These are phyloP conservation scores for Lactarius evosmus DNA, from an alignment of 768 basidiomycete species.

Conservation along the genomic window DNA sequence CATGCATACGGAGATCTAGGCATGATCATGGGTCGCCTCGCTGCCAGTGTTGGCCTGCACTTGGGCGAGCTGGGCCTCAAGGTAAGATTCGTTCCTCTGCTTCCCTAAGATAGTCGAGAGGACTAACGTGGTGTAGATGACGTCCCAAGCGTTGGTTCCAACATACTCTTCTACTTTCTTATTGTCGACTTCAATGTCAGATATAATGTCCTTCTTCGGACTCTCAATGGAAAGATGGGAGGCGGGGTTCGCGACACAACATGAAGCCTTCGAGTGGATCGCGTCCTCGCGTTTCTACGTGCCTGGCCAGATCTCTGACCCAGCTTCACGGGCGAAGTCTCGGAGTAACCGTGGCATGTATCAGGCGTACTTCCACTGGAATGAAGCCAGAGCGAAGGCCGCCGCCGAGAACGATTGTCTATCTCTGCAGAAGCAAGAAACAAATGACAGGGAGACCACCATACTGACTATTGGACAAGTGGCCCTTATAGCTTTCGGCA, in stretches of 20 bases:
- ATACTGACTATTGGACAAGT: conserved; percentile 36
- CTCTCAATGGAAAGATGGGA: conserved; percentile 51
- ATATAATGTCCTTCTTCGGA: conserved; percentile 55
- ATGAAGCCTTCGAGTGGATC: conserved; percentile 58
- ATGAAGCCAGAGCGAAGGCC: background rate
- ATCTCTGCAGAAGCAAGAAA: background rate
- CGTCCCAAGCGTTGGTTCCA: conserved; percentile 38
- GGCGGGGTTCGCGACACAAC: conserved; percentile 52
- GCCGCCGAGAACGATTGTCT: background rate
- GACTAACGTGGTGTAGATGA: conserved; percentile 37
- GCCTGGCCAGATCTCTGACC: conserved; percentile 36
- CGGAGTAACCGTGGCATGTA: conserved; percentile 55
- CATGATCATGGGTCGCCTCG: conserved; percentile 62
- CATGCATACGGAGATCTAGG: conserved; percentile 69
- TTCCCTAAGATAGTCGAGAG: background rate
- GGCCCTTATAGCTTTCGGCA: conserved; percentile 51
- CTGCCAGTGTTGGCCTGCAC: conserved; percentile 47
- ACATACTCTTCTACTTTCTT: conserved; percentile 41
- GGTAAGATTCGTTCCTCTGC: conserved; percentile 37
- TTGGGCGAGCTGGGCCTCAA: conserved; percentile 56
- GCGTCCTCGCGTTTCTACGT: conserved; percentile 53
- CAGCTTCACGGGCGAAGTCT: conserved; percentile 37
- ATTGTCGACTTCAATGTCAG: conserved; percentile 48
- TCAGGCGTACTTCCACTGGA: conserved; percentile 48
- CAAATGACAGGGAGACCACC: background rate